Conservation (phyloP, 148 eudicot genomes). For the Dianthus caryophyllus region DNA sequence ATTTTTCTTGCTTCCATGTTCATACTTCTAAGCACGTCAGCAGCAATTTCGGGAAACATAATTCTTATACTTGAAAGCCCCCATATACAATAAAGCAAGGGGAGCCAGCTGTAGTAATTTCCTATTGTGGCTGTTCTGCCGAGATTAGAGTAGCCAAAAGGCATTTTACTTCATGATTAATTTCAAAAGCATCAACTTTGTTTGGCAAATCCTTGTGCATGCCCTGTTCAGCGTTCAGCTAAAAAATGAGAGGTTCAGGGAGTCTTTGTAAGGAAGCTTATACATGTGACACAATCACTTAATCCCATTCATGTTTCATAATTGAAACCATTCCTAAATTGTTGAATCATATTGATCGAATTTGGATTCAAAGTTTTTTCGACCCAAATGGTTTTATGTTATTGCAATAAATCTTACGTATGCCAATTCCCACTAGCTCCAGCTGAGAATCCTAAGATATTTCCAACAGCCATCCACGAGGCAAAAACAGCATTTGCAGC, state of each 20-base stretch:
- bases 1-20: not conserved
- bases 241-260: not conserved
- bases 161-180: not conserved
- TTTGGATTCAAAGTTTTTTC: not conserved
- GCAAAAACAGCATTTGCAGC: slow-evolving; percentile 92
- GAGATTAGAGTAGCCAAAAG: not conserved
- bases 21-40: not conserved
- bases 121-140: not conserved
- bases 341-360: not conserved
- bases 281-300: not conserved
- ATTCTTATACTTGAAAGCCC: not conserved
- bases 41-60: not conserved
- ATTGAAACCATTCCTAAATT: not conserved
- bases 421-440: slow-evolving; percentile 94
- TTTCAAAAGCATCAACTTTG: not conserved
- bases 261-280: slow-evolving; percentile 2
- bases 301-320: not conserved
- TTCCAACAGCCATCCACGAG: slow-evolving; percentile 98
- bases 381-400: not conserved
- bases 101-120: not conserved
- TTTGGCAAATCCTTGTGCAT: not conserved
- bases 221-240: no score
- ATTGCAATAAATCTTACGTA: slow-evolving; percentile 37
- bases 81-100: not conserved
- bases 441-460: slow-evolving; percentile 89